Percentiles rank a stretch among this genome's conserved stretches.
Conservation (phyloP, 345 rosid species). For the Aquilaria malaccensis region DNA sequence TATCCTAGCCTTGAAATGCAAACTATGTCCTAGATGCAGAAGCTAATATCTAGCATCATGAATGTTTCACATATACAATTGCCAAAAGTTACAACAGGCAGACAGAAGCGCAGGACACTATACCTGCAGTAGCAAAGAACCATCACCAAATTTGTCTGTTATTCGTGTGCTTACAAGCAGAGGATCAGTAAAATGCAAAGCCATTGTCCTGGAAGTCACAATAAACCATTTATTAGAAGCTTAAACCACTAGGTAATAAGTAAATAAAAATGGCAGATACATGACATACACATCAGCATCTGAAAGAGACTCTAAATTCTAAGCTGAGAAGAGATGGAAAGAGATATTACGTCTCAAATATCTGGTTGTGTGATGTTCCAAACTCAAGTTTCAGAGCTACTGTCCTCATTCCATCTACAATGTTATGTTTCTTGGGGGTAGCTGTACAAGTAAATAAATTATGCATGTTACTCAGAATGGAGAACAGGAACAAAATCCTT, state of each 20-base stretch:
- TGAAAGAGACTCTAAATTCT: neutral
- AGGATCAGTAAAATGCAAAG: conserved; percentile 94
- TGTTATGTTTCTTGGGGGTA: conserved; percentile 56
- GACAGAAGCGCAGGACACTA: conserved; percentile 6
- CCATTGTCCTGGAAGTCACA: conserved; percentile 57
- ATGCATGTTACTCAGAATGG: conserved; percentile 12
- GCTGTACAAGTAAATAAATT: conserved; percentile 38
- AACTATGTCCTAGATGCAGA: too few relatives aligned
- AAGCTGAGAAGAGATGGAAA: conserved; percentile 1
- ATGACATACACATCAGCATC: conserved; percentile 2
- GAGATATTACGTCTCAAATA: conserved; percentile 64
- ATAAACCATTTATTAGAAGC: conserved; percentile 5
- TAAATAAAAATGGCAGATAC: neutral
- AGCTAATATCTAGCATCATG: too few relatives aligned
- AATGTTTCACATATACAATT: too few relatives aligned
- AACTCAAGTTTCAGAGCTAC: conserved; percentile 92
- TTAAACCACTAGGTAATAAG: too few relatives aligned
- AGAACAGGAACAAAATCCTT: neutral
- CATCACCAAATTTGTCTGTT: conserved; percentile 78
- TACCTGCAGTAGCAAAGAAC: conserved; percentile 87
- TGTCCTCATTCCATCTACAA: conserved; percentile 95
- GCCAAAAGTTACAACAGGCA: neutral
- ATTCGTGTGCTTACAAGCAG: conserved; percentile 81
- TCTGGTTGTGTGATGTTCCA: conserved; percentile 85
- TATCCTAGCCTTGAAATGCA: too few relatives aligned